phyloP scores from a whole-genome alignment of 371 early-diverging fungal species.

The Apophysomyces sp. region DNA sequence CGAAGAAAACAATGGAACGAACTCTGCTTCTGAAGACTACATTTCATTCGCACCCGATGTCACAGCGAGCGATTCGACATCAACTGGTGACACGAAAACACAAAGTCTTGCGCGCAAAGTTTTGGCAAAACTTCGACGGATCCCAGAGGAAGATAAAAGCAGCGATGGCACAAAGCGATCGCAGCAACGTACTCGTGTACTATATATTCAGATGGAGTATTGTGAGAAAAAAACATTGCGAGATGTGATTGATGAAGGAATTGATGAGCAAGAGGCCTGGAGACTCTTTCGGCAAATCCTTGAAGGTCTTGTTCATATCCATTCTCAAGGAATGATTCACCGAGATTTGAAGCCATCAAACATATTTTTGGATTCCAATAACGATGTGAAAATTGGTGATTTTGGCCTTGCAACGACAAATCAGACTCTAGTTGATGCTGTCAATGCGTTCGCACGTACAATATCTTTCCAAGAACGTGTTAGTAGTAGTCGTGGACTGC shows the following conservation, averaged over 20 bases:
- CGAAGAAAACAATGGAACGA: constrained; percentile 20
- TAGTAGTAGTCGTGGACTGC: not conserved
- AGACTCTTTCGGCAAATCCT: constrained; percentile 80
- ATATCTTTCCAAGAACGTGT: not conserved
- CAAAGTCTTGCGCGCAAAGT: constrained; percentile 6
- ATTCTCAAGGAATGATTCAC: constrained; percentile 91
- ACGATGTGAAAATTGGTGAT: constrained; percentile 95
- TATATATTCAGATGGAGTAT: constrained; percentile 98
- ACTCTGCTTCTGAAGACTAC: constrained; percentile 20
- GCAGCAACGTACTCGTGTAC: constrained; percentile 49
- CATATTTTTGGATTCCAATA: constrained; percentile 88
- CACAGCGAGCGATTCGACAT: not conserved
- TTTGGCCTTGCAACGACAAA: constrained; percentile 93
- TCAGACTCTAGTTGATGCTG: constrained; percentile 57
- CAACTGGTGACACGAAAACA: constrained; percentile 3
- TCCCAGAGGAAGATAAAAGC: constrained; percentile 19
- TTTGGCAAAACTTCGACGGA: not conserved
- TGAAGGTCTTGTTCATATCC: constrained; percentile 86
- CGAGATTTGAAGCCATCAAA: constrained; percentile 98
- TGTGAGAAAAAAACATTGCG: constrained; percentile 92
- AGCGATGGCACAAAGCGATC: constrained; percentile 19
- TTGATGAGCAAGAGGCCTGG: constrained; percentile 71
- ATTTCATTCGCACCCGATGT: constrained; percentile 34
- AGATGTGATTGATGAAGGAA: constrained; percentile 82
- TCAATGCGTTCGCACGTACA: constrained; percentile 19